phyloP scores from a whole-genome alignment of 202 grass and related monocot genomes.

The Cymbopogon flexuosus region DNA sequence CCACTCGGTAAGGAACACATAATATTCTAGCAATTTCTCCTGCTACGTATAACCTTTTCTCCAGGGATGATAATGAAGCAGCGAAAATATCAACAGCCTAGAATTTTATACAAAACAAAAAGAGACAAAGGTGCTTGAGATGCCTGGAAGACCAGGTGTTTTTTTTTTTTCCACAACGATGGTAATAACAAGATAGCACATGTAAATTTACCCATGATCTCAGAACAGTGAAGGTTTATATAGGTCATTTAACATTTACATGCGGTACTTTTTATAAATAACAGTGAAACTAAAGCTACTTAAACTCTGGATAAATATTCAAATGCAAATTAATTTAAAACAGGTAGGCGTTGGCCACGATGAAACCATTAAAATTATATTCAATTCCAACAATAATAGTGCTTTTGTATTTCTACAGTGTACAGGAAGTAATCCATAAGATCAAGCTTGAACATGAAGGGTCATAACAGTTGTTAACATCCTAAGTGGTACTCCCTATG shows the following conservation, averaged over 20 bases:
- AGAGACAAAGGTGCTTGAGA: slow-evolving; percentile 20
- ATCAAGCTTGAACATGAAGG: background rate
- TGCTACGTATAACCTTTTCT: slow-evolving; percentile 54
- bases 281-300: background rate
- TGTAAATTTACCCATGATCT: background rate
- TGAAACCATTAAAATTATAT: background rate
- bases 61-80: slow-evolving; percentile 53
- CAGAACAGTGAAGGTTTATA: background rate
- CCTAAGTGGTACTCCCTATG: too few relatives aligned
- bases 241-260: background rate
- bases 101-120: background rate
- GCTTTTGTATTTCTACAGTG: background rate
- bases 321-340: background rate
- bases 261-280: background rate
- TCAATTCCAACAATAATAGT: background rate
- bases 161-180: background rate
- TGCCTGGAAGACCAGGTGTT: background rate
- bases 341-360: background rate
- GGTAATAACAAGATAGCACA: slow-evolving; percentile 1
- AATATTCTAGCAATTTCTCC: slow-evolving; percentile 67
- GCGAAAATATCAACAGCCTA: slow-evolving; percentile 84
- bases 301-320: background rate
- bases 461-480: background rate
- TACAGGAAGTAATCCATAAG: background rate
- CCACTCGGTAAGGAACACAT: slow-evolving; percentile 39